Conservation (phyloP, 2,329 filamentous ascomycete species). For the Dryadomyces sulphureus region DNA sequence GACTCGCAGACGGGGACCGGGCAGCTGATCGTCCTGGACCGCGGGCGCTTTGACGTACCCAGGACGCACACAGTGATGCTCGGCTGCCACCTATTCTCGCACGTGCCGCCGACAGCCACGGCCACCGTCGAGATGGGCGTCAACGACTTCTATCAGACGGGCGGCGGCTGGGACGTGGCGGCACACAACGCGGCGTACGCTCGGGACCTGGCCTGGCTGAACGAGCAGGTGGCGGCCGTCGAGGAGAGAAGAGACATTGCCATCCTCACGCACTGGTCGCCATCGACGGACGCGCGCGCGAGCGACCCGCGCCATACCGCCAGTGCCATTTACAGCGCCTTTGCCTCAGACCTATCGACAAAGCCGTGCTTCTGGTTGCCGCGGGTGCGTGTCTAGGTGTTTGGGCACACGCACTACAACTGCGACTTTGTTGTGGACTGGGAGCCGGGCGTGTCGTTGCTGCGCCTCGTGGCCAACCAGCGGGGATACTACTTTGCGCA, state of each 20-base stretch:
- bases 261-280: conserved; percentile 28
- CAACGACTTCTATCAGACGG: conserved; percentile 37
- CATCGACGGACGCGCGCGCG: conserved; percentile 19
- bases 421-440: conserved; percentile 20
- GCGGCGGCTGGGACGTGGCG: conserved; percentile 15
- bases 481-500: conserved; percentile 19
- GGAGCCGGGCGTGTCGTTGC: conserved; percentile 7
- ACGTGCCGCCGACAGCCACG: conserved; percentile 21
- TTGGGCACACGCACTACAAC: conserved; percentile 34
- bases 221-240: conserved; percentile 18
- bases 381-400: conserved; percentile 28
- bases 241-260: conserved; percentile 15
- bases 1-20: not conserved
- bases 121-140: conserved; percentile 25
- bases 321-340: conserved; percentile 17
- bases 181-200: conserved; percentile 22
- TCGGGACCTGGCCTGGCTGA: conserved; percentile 28
- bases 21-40: conserved; percentile 25
- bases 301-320: conserved; percentile 19
- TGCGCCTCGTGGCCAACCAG: conserved; percentile 17
- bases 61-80: conserved; percentile 16
- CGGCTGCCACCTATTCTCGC: conserved; percentile 31
- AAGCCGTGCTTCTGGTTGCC: conserved; percentile 21
- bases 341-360: conserved; percentile 23
- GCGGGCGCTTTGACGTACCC: conserved; percentile 13